A percentile compares a stretch with the other conserved stretches of the same genome.
phyloP scores from a whole-genome alignment of 2,329 filamentous ascomycete genomes.

The Coniella vitis region DNA sequence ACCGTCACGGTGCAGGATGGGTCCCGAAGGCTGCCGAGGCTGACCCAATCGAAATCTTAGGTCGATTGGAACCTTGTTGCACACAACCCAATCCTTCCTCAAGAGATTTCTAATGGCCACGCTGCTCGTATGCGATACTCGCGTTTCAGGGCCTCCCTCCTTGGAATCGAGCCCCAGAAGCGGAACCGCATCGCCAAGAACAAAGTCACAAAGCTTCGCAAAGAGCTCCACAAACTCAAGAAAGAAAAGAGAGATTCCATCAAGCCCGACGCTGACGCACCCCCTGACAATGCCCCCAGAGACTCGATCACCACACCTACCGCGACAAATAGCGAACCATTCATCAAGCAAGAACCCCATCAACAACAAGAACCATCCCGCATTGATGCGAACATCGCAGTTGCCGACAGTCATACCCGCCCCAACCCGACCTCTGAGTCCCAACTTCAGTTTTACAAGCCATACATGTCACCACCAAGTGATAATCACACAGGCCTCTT shows the following conservation, averaged over 20 bases:
- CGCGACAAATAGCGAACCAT: conserved; percentile 33
- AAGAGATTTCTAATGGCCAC: conserved; percentile 53
- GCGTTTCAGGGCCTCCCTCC: conserved; percentile 41
- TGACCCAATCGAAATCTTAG: conserved; percentile 27
- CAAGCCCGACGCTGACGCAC: conserved; percentile 33
- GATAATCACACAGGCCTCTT: conserved; percentile 35
- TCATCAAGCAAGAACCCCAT: conserved; percentile 11
- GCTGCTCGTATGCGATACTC: conserved; percentile 55
- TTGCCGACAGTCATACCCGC: conserved; percentile 22
- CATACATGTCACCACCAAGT: conserved; percentile 48
- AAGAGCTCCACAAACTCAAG: conserved; percentile 28
- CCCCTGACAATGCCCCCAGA: conserved; percentile 19
- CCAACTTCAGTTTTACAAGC: conserved; percentile 26
- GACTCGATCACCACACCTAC: conserved; percentile 16
- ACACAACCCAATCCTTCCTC: conserved; percentile 43
- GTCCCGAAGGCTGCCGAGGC: conserved; percentile 3
- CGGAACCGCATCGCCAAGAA: conserved; percentile 38
- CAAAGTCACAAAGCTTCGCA: conserved; percentile 41
- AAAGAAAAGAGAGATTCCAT: conserved; percentile 30
- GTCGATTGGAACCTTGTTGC: conserved; percentile 56
- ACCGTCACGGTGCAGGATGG: background rate
- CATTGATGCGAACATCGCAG: conserved; percentile 21
- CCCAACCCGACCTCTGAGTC: conserved; percentile 26
- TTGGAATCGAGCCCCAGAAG: conserved; percentile 41
- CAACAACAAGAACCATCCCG: conserved; percentile 19